Evolutionary conservation across 208 protist genomes (phyloP).

Genomic region (Leishmania amazonensis): DNA sequence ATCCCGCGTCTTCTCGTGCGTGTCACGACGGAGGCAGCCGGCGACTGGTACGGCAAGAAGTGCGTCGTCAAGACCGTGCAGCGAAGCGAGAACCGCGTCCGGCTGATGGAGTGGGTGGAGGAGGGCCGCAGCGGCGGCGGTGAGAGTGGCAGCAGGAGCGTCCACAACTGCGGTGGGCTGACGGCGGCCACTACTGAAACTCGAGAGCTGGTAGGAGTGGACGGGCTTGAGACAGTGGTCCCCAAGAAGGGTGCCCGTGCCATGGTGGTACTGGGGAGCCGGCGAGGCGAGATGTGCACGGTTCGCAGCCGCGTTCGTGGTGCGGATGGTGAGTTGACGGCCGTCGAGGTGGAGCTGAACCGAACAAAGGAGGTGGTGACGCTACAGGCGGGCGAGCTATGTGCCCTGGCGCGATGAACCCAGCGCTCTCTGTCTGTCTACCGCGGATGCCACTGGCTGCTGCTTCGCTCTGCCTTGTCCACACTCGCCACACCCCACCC

Average conservation of each 20-base stretch:
- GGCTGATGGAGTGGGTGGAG: constrained; percentile 36
- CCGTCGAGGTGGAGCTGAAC: constrained; percentile 55
- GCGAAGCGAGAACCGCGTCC: constrained; percentile 55
- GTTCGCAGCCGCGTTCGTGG: constrained; percentile 45
- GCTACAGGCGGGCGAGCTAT: constrained; percentile 60
- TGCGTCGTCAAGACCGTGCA: constrained; percentile 57
- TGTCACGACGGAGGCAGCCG: constrained; percentile 55
- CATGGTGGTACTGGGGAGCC: constrained; percentile 63
- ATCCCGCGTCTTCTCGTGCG: constrained; percentile 73
- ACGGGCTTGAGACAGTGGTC: constrained; percentile 74
- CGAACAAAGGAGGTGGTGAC: constrained; percentile 42
- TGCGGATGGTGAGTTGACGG: constrained; percentile 33
- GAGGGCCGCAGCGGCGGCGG: not conserved
- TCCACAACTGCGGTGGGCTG: not conserved
- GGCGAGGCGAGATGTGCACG: constrained; percentile 63
- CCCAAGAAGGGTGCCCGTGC: constrained; percentile 64
- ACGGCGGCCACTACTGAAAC: constrained; percentile 12
- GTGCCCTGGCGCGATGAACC: constrained; percentile 26
- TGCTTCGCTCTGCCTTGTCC: not conserved
- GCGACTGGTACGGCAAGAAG: constrained; percentile 70
- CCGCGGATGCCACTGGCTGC: not conserved
- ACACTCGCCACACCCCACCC: not conserved
- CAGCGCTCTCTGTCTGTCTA: not conserved
- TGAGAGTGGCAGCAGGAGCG: constrained; percentile 2
- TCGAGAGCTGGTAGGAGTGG: constrained; percentile 65